Base-by-base conservation (phyloP, 176 grass and related monocot genomes). In the Typha latifolia region DNA sequence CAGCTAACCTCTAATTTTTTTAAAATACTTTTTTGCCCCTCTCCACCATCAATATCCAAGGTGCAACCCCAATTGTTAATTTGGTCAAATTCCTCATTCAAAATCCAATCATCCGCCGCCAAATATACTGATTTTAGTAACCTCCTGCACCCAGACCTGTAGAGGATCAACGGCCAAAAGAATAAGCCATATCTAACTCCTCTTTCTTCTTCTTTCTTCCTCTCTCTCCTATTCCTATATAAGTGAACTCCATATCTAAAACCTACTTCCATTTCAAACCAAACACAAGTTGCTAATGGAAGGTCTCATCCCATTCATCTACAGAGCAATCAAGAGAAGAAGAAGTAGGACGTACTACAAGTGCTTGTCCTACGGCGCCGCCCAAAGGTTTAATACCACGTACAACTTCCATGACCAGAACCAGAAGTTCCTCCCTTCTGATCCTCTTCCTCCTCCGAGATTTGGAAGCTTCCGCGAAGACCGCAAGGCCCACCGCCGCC, bases 221-320 rank as follows among this genome's bases (percentile, higher is more conserved):
- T 12, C 26, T 13, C 62, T 63, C 37, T 73, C 32, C 3, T 1
- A 2, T 14, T 48, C 15, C 21, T 22, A 50, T 49, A 15, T 21
- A 62, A 63, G 32, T 29, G 27, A 29, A 29, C 27, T 29, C 27
- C 27, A 29, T 26, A 26, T 29, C 27, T 29, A 29, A 50, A 14
- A 72, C 12, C 24, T n/a, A 18, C 37, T 31, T 16, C 48, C 62
- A 18, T 72, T 51, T 59, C 48, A 22, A 62, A 14, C 32, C 6
- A 69, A 71, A 12, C 52, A 68, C 59, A 16, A 24, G 48, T 52
- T n/a, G 48, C 16, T 43, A 21, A 94, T 95, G 90, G 90, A 95
- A 79, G 86, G 90, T 18, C 63, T 95, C 48, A 95, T 95, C 51
- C 90, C 86, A 77, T 95, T 95, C 67, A 82, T 95, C 71, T 90